These are phyloP conservation scores for Aspergillus sp. DNA, from an alignment of 2,329 filamentous ascomycete genomes.

Conservation along the genomic window DNA sequence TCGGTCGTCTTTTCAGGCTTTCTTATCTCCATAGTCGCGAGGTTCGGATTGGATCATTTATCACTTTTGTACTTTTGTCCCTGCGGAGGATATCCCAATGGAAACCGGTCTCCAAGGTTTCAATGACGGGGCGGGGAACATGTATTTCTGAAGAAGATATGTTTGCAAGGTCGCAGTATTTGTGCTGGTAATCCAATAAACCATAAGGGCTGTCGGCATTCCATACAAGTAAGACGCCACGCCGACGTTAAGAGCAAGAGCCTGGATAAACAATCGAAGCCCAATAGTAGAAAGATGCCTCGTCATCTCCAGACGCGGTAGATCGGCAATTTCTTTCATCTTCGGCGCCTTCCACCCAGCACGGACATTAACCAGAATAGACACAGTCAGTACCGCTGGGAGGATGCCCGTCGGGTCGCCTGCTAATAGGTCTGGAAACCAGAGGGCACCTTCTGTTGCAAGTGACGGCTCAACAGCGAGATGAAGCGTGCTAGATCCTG, in stretches of 20 bases:
- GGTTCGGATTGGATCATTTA: neutral
- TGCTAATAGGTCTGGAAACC: slow-evolving; percentile 58
- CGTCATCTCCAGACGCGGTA: slow-evolving; percentile 28
- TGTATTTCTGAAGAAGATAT: slow-evolving; percentile 38
- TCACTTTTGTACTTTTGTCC: neutral
- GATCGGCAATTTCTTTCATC: slow-evolving; percentile 23
- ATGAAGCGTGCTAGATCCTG: slow-evolving; percentile 21
- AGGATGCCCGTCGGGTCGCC: slow-evolving; percentile 54
- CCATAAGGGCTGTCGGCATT: slow-evolving; percentile 46
- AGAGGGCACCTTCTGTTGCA: slow-evolving; percentile 58
- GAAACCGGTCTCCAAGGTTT: slow-evolving; percentile 34
- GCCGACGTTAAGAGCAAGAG: slow-evolving; percentile 43
- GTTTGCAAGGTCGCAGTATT: slow-evolving; percentile 44
- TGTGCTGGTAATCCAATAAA: slow-evolving; percentile 53
- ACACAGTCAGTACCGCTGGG: slow-evolving; percentile 49
- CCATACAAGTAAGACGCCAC: slow-evolving; percentile 28
- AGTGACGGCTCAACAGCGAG: slow-evolving; percentile 49
- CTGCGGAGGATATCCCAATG: slow-evolving; percentile 20
- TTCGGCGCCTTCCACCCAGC: slow-evolving; percentile 28
- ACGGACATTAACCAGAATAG: slow-evolving; percentile 51
- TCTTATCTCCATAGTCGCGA: neutral
- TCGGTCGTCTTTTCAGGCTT: neutral
- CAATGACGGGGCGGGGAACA: slow-evolving; percentile 36
- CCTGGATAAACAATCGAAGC: slow-evolving; percentile 33
- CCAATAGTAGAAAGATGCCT: slow-evolving; percentile 23